Base-by-base conservation (phyloP, 192 early-diverging fungal species). In the Lobosporangium transversale region DNA sequence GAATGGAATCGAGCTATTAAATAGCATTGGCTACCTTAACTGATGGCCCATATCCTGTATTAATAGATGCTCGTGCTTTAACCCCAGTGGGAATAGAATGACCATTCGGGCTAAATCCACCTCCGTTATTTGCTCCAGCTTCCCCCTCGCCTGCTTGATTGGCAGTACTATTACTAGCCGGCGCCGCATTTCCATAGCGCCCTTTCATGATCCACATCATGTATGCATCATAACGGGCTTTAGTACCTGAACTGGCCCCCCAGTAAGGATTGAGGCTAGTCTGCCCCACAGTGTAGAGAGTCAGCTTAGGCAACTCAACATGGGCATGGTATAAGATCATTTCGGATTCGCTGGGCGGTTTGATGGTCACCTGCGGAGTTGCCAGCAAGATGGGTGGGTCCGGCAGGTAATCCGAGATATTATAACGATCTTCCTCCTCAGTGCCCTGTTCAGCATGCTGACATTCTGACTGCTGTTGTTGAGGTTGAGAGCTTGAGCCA, bases 291-390 rank as follows among this genome's bases (percentile, higher is more conserved):
- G 63, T 76, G 53, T 67, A 66, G 8, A 76, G 37, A 7, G 73
- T 76, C 52, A 76, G 9, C 53, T 76, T 76, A 11, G 73, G 73
- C 1, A 67, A 21, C 53, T 76, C 73, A 40, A 76, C 73, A 55
- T 76, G 73, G 3, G 63, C 65, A 35, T 62, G 62, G 15, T 67
- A 65, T n/a, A 76, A 59, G 17, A 66, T 50, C 65, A 67, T 36
- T 35, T 76, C 73, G 2, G 73, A 66, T 24, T 66, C 64, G 31
- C 63, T 76, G 7, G 65, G 63, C 5, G 45, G 31, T 42, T 67
- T 76, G 65, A 76, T 61, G 26, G 53, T 60, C 3, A 59, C 58
- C 10, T 53, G 62, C 7, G 67, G 40, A 32, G 73, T 63, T 0
- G 70, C 56, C n/a, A 76, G 45, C 27, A 76, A 12, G 20, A 76